A percentile compares a stretch with the other conserved stretches of the same genome.
Evolutionary conservation across 441 rosid species (phyloP).

Genomic region (Mallotus japonicus): DNA sequence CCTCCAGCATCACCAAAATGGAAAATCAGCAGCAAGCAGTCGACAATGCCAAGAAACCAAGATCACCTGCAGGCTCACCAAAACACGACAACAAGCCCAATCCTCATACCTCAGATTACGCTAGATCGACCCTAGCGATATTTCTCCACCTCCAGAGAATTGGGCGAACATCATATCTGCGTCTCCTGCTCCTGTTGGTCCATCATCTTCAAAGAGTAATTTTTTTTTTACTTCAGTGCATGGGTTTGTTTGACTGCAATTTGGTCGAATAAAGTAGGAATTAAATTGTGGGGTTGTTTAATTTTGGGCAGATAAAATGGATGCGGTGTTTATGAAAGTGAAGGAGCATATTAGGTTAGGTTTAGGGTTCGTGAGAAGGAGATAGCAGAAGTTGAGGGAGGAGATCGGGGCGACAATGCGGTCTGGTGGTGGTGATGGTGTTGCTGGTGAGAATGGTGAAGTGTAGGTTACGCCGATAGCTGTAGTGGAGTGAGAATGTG

Average conservation of each 20-base stretch:
- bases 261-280: not conserved
- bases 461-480: slow-evolving; percentile 28
- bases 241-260: not conserved
- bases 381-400: slow-evolving; percentile 42
- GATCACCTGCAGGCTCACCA: no score
- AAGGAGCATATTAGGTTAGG: slow-evolving; percentile 64
- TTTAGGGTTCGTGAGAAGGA: slow-evolving; percentile 58
- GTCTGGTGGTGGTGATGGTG: slow-evolving; percentile 33
- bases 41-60: no score
- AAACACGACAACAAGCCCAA: no score
- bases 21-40: no score
- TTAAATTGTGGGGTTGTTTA: not conserved
- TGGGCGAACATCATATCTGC: slow-evolving; percentile 23
- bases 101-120: no score
- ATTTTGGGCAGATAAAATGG: no score
- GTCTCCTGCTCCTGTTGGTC: slow-evolving; percentile 39
- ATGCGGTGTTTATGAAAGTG: slow-evolving; percentile 62
- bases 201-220: slow-evolving; percentile 43
- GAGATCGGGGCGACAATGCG: slow-evolving; percentile 34
- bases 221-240: not conserved
- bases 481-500: slow-evolving; percentile 20
- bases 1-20: no score
- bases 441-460: slow-evolving; percentile 13
- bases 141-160: slow-evolving; percentile 55
- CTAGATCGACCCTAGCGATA: slow-evolving; percentile 30